Conservation (phyloP, 768 basidiomycete genomes). For the Auricularia sp. region DNA sequence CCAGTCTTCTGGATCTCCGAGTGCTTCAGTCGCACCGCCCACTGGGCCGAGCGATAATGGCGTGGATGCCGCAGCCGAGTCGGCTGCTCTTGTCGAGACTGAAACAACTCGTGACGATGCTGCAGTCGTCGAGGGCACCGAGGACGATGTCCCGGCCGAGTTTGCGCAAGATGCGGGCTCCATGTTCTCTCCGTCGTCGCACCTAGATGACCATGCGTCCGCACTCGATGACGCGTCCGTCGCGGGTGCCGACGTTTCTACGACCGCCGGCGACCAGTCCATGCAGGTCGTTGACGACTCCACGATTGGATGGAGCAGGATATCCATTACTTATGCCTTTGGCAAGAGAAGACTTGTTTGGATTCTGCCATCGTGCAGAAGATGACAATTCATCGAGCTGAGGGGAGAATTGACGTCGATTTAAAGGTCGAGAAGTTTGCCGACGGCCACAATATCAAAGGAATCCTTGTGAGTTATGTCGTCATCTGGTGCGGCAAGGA, state of each 20-base stretch:
- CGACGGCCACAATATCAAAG: conserved; percentile 48
- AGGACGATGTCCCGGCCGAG: not conserved
- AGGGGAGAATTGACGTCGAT: conserved; percentile 77
- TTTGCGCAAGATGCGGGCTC: not conserved
- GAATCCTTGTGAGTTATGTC: conserved; percentile 54
- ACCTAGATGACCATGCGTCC: not conserved
- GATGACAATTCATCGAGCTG: conserved; percentile 68
- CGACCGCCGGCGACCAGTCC: not conserved
- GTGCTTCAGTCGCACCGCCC: no score
- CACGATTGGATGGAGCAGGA: conserved; percentile 6
- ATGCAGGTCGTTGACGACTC: not conserved
- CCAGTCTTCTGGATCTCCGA: no score
- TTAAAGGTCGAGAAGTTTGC: conserved; percentile 41
- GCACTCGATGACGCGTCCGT: not conserved
- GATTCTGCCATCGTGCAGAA: conserved; percentile 80
- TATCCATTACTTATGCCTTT: conserved; percentile 94
- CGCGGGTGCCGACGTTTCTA: no score
- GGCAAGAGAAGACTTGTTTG: conserved; percentile 80
- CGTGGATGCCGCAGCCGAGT: no score
- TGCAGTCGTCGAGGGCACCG: conserved; percentile 30
- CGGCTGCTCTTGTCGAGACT: conserved; percentile 17
- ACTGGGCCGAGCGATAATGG: no score
- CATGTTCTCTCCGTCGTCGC: not conserved
- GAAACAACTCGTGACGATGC: conserved; percentile 37
- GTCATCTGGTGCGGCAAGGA: conserved; percentile 7